Base-by-base conservation (phyloP, 2,329 filamentous ascomycete genomes). In the Diaporthe vexans region DNA sequence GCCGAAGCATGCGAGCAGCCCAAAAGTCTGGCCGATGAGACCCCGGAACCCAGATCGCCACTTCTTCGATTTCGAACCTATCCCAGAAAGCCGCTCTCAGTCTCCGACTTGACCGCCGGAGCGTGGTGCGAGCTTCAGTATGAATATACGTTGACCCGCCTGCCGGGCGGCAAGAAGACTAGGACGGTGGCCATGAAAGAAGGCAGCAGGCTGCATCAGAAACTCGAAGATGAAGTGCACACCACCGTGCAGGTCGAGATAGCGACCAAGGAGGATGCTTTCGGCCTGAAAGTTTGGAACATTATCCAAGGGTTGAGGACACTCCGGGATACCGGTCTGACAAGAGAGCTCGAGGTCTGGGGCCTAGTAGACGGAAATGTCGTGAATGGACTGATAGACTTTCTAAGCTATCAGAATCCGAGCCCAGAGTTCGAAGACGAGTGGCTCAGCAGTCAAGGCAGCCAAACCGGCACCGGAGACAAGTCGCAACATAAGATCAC, bases 121-220 rank as follows among this genome's bases (percentile, higher is more conserved):
- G 93, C 95, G 10, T 99, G 97, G 97, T 99, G 97, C 82, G 96
- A 99, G 83, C 83, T 98, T 74, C 95, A 98, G 82, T 97, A 98
- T 79, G 95, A 92, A 87, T 98, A 97, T 84, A 94, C 91, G 0
- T 88, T 99, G 72, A 94, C 92, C 4, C 92, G 91, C 72, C 91
- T 90, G 5, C 89, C 88, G 0, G 86, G 93, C 80, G 97, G 96
- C 0, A 90, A 90, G 73, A 95, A 94, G 81, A 93, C 90, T 71
- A 88, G 88, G 46, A 98, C 95, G 0, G 83, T 89, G 2, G 95
- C 94, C 0, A 99, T 99, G 97, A 93, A 92, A 81, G 89, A 91
- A 71, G 97, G 97, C 0, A 92, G 91, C 51, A 91, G 88, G 51
- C 90, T 98, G 15, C 97, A 99, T 78, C 91, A 95, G 79, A 89